Base-by-base conservation (phyloP, 2,329 filamentous ascomycete genomes). In the Monosporascus sp. region DNA sequence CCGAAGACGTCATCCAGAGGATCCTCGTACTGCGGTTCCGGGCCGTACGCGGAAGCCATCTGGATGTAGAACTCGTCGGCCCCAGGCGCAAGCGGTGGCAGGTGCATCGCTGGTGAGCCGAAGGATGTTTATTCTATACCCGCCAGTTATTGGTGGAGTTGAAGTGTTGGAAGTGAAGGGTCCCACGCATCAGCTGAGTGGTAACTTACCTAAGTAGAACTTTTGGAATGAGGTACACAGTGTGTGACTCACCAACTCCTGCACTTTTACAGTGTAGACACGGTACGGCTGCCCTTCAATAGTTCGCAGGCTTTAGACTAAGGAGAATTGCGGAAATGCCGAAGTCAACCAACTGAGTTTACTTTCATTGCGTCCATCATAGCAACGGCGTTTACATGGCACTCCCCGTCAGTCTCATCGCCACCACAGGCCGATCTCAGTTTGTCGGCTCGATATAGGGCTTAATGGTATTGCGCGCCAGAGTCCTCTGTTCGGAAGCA, bases 401-500 rank as follows among this genome's bases (percentile, higher is more conserved):
- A 19, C 22, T 11, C 17, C 14, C 20, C 9, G 7, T 2, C 34
- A 36, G 26, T 22, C 34, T 38, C 20, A 19, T 22, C 27, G 19
- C 3, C 16, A 2, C 14, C 9, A 48, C 34, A 38, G 40, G 7
- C 5, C 5, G 9, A 7, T 40, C 34, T 27, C 47, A 27, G 14
- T 27, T 48, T 27, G 9, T 38, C n/a, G 50, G 50, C 17, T 47
- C 20, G 19, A 47, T 24, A 19, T 51, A 51, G 6, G 43, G 50
- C 19, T 51, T 34, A 34, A 41, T 51, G 8, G 41, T 47, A 34
- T 47, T 41, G 43, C 50, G 43, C 5, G 24, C 40, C 19, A 24
- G 22, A 19, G 69, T 86, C 57, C 75, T 71, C 71, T 87, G 82
- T 72, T 90, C 86, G 68, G 83, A 88, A 4, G 83, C 85, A 72